Conservation (phyloP, 495 filamentous ascomycete genomes). For the Sordaria brevicollis region DNA sequence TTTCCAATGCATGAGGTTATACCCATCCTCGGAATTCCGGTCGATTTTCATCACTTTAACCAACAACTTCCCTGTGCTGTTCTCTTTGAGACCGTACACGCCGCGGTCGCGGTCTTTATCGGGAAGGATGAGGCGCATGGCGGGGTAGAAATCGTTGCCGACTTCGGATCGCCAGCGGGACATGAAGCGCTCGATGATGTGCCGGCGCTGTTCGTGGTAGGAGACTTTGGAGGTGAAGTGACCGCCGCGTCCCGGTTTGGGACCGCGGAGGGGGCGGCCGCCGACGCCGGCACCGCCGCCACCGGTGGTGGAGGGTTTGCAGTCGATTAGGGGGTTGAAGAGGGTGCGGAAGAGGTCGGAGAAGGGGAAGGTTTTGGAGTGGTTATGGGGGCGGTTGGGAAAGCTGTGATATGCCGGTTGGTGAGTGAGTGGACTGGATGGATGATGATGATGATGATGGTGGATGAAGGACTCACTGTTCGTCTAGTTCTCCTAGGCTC, state of each 20-base stretch:
- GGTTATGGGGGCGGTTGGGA: constrained; percentile 76
- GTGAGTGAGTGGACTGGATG: neutral
- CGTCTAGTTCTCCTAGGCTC: constrained; percentile 47
- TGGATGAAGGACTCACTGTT: constrained; percentile 40
- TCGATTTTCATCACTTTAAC: constrained; percentile 90
- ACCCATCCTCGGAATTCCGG: constrained; percentile 80
- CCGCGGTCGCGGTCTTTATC: constrained; percentile 88
- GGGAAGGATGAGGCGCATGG: constrained; percentile 82
- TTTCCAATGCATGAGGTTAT: constrained; percentile 85
- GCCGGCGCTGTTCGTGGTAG: constrained; percentile 74
- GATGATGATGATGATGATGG: neutral
- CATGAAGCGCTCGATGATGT: constrained; percentile 84
- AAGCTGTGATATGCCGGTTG: constrained; percentile 52
- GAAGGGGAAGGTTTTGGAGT: constrained; percentile 70
- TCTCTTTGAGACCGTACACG: constrained; percentile 94
- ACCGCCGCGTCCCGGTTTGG: constrained; percentile 34
- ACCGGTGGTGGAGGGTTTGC: constrained; percentile 62
- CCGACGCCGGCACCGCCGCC: constrained; percentile 36
- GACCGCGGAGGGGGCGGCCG: neutral
- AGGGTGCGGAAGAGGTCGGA: constrained; percentile 64
- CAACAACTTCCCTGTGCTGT: constrained; percentile 74
- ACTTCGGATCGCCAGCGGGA: constrained; percentile 79
- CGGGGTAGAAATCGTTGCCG: constrained; percentile 87
- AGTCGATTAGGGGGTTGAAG: constrained; percentile 80
- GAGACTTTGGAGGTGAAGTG: constrained; percentile 48